These are phyloP conservation scores for Backusella westeae DNA, from an alignment of 192 early-diverging fungal genomes.

Conservation along the genomic window DNA sequence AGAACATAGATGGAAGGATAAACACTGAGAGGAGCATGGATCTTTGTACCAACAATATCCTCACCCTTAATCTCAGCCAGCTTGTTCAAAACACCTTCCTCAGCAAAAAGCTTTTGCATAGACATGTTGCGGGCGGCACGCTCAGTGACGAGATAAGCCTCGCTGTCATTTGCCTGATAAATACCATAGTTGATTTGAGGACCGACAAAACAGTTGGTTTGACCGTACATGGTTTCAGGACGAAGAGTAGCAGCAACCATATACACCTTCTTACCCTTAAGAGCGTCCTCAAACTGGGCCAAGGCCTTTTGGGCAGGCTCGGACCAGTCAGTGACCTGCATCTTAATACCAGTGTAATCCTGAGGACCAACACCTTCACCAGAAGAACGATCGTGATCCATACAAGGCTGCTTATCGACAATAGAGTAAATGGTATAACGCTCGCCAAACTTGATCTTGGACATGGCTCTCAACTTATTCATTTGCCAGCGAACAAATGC, in stretches of 20 bases:
- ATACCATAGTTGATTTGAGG: conserved; percentile 90
- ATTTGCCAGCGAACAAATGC: conserved; percentile 99
- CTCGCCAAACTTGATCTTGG: conserved; percentile 94
- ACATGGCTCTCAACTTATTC: conserved; percentile 73
- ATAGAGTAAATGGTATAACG: conserved; percentile 97
- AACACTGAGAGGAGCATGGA: conserved; percentile 82
- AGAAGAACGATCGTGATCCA: conserved; percentile 96
- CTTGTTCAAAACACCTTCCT: conserved; percentile 64
- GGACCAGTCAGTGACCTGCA: conserved; percentile 75
- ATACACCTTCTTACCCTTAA: conserved; percentile 78
- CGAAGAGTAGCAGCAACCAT: conserved; percentile 94
- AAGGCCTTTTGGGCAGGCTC: conserved; percentile 42
- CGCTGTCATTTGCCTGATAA: conserved; percentile 71
- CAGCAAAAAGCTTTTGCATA: conserved; percentile 81
- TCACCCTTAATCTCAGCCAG: conserved; percentile 76
- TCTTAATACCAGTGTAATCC: conserved; percentile 96
- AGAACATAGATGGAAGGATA: conserved; percentile 86
- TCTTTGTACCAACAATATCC: conserved; percentile 83
- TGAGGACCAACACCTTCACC: conserved; percentile 94
- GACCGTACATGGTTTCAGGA: conserved; percentile 99
- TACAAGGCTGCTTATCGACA: conserved; percentile 94
- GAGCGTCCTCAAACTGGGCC: conserved; percentile 41
- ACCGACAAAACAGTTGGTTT: conserved; percentile 98
- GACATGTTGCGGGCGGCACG: conserved; percentile 98
- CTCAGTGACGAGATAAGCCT: conserved; percentile 88